Percentiles rank a stretch among this genome's conserved stretches.
phyloP scores from a whole-genome alignment of 495 filamentous ascomycete genomes.

The Penicillium diatomitis region DNA sequence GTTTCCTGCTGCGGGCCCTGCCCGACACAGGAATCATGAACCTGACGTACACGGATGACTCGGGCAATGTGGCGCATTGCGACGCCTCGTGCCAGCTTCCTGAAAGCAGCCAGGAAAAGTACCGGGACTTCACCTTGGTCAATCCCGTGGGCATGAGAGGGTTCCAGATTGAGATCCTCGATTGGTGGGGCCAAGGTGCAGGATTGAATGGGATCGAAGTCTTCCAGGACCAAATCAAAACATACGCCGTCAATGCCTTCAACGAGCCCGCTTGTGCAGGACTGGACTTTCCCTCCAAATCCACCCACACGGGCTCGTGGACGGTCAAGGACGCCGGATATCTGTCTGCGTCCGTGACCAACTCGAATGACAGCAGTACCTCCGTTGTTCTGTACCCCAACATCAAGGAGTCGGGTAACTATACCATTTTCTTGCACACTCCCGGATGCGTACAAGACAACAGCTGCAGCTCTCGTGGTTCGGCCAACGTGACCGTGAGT shows the following conservation, averaged over 20 bases:
- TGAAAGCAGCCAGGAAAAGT: constrained; percentile 48
- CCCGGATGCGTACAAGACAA: constrained; percentile 80
- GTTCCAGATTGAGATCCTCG: constrained; percentile 79
- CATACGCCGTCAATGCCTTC: constrained; percentile 76
- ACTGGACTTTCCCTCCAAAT: constrained; percentile 51
- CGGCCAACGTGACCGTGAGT: constrained; percentile 67
- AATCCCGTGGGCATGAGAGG: constrained; percentile 79
- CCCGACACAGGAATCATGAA: constrained; percentile 94
- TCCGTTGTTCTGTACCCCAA: constrained; percentile 73
- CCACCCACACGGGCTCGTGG: constrained; percentile 70
- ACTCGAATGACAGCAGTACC: constrained; percentile 41
- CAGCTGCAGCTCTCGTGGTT: constrained; percentile 64
- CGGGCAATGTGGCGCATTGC: constrained; percentile 56
- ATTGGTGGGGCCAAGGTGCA: constrained; percentile 78
- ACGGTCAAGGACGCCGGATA: constrained; percentile 60
- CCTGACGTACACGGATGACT: constrained; percentile 74
- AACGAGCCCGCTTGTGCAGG: constrained; percentile 81
- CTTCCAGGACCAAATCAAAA: constrained; percentile 75
- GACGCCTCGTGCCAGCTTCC: constrained; percentile 74
- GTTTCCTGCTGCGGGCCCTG: constrained; percentile 71
- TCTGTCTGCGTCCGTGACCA: constrained; percentile 55
- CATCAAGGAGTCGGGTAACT: constrained; percentile 83
- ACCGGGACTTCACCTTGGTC: constrained; percentile 86
- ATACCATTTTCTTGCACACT: constrained; percentile 79
- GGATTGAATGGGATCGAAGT: constrained; percentile 84